Evolutionary conservation across 352 stramenopile species (phyloP).

Genomic region (Phytophthora agathidicida): DNA sequence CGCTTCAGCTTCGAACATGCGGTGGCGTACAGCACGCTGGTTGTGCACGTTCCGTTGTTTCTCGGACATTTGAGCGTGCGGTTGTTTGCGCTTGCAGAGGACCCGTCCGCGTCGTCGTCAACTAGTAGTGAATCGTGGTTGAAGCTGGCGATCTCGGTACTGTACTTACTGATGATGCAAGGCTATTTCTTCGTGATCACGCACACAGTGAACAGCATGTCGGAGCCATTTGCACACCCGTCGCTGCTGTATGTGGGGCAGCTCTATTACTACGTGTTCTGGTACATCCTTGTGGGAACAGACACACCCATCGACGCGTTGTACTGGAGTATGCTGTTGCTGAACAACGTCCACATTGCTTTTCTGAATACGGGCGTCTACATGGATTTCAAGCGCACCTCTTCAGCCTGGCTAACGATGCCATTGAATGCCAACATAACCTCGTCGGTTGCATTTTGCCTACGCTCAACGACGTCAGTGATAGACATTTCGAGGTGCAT

Average conservation of each 20-base stretch:
- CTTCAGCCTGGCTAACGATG: constrained; percentile 47
- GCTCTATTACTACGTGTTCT: constrained; percentile 90
- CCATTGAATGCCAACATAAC: constrained; percentile 49
- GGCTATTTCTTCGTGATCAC: constrained; percentile 88
- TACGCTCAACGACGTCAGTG: constrained; percentile 51
- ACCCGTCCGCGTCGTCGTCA: constrained; percentile 30
- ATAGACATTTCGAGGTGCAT: constrained; percentile 35
- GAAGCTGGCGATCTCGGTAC: constrained; percentile 75
- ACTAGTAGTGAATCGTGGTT: constrained; percentile 57
- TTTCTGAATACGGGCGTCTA: constrained; percentile 89
- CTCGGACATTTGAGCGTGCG: constrained; percentile 81
- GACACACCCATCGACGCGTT: constrained; percentile 82
- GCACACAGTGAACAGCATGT: constrained; percentile 81
- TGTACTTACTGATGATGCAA: constrained; percentile 85
- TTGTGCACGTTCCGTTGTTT: constrained; percentile 83
- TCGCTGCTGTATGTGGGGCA: constrained; percentile 86
- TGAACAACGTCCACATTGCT: constrained; percentile 89
- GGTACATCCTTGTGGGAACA: constrained; percentile 85
- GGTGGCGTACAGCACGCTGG: constrained; percentile 72
- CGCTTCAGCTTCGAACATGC: constrained; percentile 72
- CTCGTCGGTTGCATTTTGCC: constrained; percentile 66
- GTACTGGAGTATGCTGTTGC: constrained; percentile 84
- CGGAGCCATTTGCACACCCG: constrained; percentile 80
- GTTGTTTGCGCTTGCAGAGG: constrained; percentile 71
- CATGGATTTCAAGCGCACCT: constrained; percentile 79